Conservation (phyloP, 2,329 filamentous ascomycete genomes). For the Phialophora expanda region DNA sequence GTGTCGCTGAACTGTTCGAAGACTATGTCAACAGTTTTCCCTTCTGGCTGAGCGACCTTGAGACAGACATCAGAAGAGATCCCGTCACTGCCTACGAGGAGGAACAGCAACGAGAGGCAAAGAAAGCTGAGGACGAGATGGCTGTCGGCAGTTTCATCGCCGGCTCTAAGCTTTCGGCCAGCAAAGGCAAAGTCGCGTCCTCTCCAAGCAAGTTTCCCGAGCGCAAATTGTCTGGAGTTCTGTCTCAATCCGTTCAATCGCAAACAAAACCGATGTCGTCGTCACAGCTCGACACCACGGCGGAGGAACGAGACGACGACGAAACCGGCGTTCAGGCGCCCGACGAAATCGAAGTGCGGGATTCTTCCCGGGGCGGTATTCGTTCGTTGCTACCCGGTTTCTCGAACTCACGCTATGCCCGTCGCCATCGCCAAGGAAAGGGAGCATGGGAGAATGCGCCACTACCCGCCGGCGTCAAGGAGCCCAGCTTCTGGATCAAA, state of each 20-base stretch:
- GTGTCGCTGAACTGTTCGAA: conserved; percentile 88
- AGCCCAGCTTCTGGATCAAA: conserved; percentile 89
- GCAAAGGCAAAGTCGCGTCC: conserved; percentile 31
- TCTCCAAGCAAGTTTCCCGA: conserved; percentile 35
- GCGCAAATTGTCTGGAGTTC: conserved; percentile 30
- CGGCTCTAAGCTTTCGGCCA: conserved; percentile 44
- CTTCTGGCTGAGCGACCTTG: conserved; percentile 92
- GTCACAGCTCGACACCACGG: conserved; percentile 38
- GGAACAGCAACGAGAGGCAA: conserved; percentile 82
- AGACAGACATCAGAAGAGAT: conserved; percentile 91
- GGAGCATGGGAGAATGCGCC: conserved; percentile 50
- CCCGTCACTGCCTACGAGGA: conserved; percentile 88
- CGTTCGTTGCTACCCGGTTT: conserved; percentile 80
- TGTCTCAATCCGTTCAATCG: conserved; percentile 41
- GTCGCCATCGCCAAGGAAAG: conserved; percentile 49
- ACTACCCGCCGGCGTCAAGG: conserved; percentile 84
- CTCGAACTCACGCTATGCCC: conserved; percentile 77
- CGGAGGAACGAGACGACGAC: conserved; percentile 56
- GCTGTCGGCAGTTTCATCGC: conserved; percentile 88
- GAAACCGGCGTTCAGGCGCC: conserved; percentile 52
- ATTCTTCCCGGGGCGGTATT: conserved; percentile 61
- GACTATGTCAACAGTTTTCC: conserved; percentile 95
- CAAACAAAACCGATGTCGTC: conserved; percentile 12
- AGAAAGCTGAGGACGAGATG: conserved; percentile 82
- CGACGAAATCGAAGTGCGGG: conserved; percentile 36